Conservation (phyloP, 495 filamentous ascomycete genomes). For the Penicillium atrosanguineum region DNA sequence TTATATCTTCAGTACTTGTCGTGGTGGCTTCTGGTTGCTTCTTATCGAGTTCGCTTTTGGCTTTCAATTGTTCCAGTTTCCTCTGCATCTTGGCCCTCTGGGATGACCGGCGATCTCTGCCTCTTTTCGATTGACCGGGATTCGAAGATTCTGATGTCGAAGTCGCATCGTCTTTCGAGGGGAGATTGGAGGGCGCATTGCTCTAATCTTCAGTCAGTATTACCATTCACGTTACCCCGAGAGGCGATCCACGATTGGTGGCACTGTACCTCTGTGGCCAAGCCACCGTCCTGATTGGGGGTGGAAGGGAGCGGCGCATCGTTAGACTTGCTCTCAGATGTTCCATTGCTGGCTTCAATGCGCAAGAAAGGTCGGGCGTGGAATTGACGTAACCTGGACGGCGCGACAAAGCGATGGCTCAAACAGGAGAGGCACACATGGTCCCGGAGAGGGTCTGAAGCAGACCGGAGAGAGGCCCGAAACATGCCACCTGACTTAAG, state of each 20-base stretch:
- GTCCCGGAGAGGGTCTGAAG: slow-evolving; percentile 36
- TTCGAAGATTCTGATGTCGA: background rate
- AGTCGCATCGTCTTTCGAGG: background rate
- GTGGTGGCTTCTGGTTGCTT: background rate
- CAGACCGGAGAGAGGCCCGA: slow-evolving; percentile 40
- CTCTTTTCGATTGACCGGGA: background rate
- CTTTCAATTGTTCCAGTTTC: background rate
- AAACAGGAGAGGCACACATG: slow-evolving; percentile 41
- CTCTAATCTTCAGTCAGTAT: background rate
- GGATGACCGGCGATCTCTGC: background rate
- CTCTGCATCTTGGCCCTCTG: background rate
- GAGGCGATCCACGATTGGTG: background rate
- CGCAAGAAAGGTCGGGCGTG: slow-evolving; percentile 18
- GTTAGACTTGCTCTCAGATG: background rate
- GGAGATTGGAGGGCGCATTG: background rate
- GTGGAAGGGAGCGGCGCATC: background rate
- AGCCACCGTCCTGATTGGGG: background rate
- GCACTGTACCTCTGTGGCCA: background rate
- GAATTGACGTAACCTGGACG: slow-evolving; percentile 28
- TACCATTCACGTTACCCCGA: background rate
- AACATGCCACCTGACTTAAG: slow-evolving; percentile 29
- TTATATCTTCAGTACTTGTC: background rate
- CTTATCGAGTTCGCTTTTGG: background rate
- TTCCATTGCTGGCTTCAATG: slow-evolving; percentile 3
- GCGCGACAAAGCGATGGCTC: slow-evolving; percentile 24